Percentiles rank a stretch among this genome's conserved stretches.
Evolutionary conservation across 768 basidiomycete genomes (phyloP).

Genomic region (Lentinula edodes): DNA sequence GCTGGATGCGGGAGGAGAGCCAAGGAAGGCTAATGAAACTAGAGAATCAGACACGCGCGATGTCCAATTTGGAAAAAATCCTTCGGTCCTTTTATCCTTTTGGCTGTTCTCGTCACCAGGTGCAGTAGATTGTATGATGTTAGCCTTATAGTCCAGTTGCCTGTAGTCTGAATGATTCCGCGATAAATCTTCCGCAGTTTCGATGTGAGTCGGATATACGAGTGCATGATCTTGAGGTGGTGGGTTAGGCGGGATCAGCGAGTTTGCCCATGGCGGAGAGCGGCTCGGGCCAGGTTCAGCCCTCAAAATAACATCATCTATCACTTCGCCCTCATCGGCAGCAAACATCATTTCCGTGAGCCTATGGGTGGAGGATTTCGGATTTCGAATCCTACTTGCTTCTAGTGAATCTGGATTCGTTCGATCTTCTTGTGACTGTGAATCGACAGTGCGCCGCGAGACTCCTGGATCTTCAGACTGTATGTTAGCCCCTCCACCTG

Average conservation of each 20-base stretch:
- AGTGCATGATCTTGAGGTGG: not conserved
- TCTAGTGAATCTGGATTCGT: not conserved
- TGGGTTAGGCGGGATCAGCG: not conserved
- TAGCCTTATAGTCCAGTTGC: not conserved
- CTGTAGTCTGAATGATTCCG: not conserved
- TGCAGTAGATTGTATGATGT: too few species aligned
- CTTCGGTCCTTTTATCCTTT: not conserved
- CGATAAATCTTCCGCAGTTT: too few species aligned
- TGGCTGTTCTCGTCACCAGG: not conserved
- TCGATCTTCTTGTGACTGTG: not conserved
- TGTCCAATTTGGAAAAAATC: not conserved
- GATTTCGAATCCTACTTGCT: not conserved
- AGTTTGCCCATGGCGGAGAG: not conserved
- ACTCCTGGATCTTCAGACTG: not conserved
- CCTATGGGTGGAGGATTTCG: not conserved
- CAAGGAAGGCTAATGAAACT: not conserved
- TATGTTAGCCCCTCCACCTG: not conserved
- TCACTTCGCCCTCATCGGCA: not conserved
- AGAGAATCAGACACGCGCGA: not conserved
- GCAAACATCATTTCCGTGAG: constrained; percentile 3
- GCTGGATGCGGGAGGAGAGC: not conserved
- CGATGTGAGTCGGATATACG: not conserved
- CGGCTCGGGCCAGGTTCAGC: not conserved
- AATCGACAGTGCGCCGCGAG: not conserved
- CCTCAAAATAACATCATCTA: not conserved